Evolutionary conservation across 441 rosid species (phyloP).

Genomic region (Jatropha podagrica): DNA sequence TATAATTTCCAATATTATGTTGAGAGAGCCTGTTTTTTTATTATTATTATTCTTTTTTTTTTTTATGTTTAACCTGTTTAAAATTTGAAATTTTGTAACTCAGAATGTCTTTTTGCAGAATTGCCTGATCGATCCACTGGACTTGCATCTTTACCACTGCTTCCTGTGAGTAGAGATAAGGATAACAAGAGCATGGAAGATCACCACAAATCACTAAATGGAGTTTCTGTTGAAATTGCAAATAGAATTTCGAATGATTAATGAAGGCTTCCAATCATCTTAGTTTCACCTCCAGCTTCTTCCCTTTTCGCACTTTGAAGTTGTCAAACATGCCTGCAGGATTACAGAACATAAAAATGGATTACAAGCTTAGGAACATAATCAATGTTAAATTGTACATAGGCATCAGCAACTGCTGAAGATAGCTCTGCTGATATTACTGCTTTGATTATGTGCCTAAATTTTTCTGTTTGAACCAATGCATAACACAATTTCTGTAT

Average conservation of each 20-base stretch:
- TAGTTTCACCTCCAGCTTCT: slow-evolving; percentile 8
- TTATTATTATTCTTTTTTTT: too few species aligned
- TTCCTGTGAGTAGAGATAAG: slow-evolving; percentile 59
- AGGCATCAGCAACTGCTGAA: slow-evolving; percentile 39
- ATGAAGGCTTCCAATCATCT: not conserved
- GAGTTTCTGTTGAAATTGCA: slow-evolving; percentile 59
- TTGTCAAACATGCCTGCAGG: slow-evolving; percentile 17
- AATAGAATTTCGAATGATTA: slow-evolving; percentile 44
- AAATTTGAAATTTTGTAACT: not conserved
- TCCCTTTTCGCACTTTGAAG: slow-evolving; percentile 9
- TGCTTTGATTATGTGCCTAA: slow-evolving; percentile 15
- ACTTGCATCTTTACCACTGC: slow-evolving; percentile 31
- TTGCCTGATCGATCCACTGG: slow-evolving; percentile 65
- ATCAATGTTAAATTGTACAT: slow-evolving; percentile 28
- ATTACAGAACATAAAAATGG: slow-evolving; percentile 18
- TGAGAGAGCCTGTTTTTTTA: too few species aligned
- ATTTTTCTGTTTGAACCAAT: slow-evolving; percentile 12
- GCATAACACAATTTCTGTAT: not conserved
- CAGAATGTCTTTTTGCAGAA: slow-evolving; percentile 42
- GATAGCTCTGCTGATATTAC: slow-evolving; percentile 44
- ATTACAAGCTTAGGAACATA: slow-evolving; percentile 17
- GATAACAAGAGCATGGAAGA: slow-evolving; percentile 71
- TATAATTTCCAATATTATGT: not conserved
- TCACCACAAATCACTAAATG: slow-evolving; percentile 70
- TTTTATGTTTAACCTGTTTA: not conserved